Evolutionary conservation across 1,284 basidiomycete genomes (phyloP), one percentile per base, ranked within the genome.

Genomic region (Malassezia yamatoensis): DNA sequence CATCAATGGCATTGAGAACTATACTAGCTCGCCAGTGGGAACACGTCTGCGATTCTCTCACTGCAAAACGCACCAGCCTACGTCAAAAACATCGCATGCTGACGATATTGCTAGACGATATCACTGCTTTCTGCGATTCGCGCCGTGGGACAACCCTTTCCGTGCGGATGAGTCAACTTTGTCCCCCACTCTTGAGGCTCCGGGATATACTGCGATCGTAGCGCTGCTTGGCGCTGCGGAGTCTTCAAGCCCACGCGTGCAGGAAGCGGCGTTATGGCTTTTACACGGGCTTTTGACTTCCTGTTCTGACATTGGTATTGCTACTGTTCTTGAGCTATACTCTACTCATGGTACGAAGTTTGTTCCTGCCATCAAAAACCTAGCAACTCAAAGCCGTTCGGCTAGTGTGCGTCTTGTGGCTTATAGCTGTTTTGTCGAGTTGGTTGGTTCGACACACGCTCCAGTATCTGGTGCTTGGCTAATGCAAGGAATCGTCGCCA

Each of bases 201-300:
- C 45, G 3, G 45, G 20, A 13, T 16, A 24, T 36, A 47, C 45
- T 16, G 43, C 61, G 5, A 54, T 71, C 43, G 48, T 43, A 12
- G 54, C 62, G 2, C 44, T 72, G 8, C 54, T 72, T 21, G 59
- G 60, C 7, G 61, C 57, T 15, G 61, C 64, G 9, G 65, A 68
- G 47, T 65, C 60, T n/a, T 59, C 60, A 13, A 63, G 61, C 40
- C 50, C 58, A 46, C 68, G 67, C 44, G 56, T 60, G 6, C 68
- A 68, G 36, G 70, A 72, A 48, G 65, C 67, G 1, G 63, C 66
- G 1, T 55, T 72, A 1, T 63, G 65, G 60, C 60, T 61, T 1
- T 55, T 71, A 21, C 54, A 64, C 39, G 70, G 66, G 48, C 48
- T 69, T 18, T 58, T 53, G 53, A 7, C 59, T 55, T 12, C 65